Conservation (phyloP, 176 grass and related monocot species). For the Musa schizocarpa region DNA sequence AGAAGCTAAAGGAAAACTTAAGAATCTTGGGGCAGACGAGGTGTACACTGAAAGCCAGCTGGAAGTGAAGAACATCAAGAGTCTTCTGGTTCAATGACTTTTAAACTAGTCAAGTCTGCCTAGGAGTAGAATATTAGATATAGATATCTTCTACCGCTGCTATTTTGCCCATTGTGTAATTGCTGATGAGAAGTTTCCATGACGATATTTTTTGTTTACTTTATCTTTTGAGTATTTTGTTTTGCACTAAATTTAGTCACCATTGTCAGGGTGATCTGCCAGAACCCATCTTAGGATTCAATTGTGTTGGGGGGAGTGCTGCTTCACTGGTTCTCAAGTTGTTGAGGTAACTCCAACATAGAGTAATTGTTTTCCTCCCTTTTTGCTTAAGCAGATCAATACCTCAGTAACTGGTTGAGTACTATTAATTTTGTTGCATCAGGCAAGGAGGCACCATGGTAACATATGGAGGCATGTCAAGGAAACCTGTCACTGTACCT, state of each 20-base stretch:
- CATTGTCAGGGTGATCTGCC: conserved; percentile 64
- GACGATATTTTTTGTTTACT: not conserved
- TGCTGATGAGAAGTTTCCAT: not conserved
- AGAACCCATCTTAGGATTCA: conserved; percentile 82
- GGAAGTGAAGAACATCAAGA: conserved; percentile 67
- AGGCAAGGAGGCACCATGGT: conserved; percentile 93
- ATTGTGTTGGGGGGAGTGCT: conserved; percentile 81
- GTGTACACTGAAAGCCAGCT: conserved; percentile 72
- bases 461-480: conserved; percentile 98
- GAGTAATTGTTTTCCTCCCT: not conserved
- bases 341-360: conserved; percentile 39
- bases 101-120: not conserved
- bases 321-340: conserved; percentile 69
- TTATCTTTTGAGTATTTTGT: conserved; percentile 3
- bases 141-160: not conserved
- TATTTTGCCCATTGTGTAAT: too few species aligned
- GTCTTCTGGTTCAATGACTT: conserved; percentile 49
- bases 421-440: not conserved
- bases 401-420: not conserved
- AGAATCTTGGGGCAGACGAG: conserved; percentile 69
- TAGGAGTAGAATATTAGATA: conserved; percentile 4
- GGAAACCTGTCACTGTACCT: conserved; percentile 68
- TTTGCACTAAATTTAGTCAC: conserved; percentile 18
- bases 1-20: conserved; percentile 62
- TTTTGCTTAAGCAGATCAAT: not conserved